These are phyloP conservation scores for Yamadazyma buinensis DNA, from an alignment of 1,139 yeast genomes.

Conservation along the genomic window DNA sequence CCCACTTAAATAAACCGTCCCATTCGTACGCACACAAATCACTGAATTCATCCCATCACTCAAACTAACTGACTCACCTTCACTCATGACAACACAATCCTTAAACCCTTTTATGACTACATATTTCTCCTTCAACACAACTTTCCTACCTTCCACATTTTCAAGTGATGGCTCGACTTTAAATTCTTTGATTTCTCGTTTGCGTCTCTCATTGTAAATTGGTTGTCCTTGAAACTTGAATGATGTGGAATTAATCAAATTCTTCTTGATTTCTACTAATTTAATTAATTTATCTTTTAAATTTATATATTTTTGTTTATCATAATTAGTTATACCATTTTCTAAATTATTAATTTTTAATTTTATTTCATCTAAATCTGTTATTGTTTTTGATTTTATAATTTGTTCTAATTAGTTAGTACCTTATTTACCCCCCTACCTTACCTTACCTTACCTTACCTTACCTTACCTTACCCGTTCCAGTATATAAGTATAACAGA, in stretches of 20 bases:
- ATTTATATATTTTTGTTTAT: constrained; percentile 8
- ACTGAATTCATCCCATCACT: constrained; percentile 17
- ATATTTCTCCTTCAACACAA: constrained; percentile 13
- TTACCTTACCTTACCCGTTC: no score
- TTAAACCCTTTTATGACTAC: constrained; percentile 14
- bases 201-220: constrained; percentile 5
- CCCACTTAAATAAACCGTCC: constrained; percentile 30
- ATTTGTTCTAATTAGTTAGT: constrained; percentile 2
- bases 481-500: no score
- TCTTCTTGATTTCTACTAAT: constrained; percentile 17
- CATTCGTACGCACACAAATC: constrained; percentile 21
- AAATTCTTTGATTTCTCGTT: neutral
- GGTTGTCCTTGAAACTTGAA: constrained; percentile 30
- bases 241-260: constrained; percentile 13
- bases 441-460: no score
- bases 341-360: neutral
- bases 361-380: constrained; percentile 1
- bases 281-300: constrained; percentile 16
- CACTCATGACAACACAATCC: constrained; percentile 10
- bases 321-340: constrained; percentile 8
- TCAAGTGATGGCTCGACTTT: constrained; percentile 5
- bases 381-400: constrained; percentile 1
- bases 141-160: constrained; percentile 1
- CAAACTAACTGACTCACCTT: constrained; percentile 23
- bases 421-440: neutral